Base-by-base conservation (phyloP, 306 rosid genomes). In the Abrus precatorius region DNA sequence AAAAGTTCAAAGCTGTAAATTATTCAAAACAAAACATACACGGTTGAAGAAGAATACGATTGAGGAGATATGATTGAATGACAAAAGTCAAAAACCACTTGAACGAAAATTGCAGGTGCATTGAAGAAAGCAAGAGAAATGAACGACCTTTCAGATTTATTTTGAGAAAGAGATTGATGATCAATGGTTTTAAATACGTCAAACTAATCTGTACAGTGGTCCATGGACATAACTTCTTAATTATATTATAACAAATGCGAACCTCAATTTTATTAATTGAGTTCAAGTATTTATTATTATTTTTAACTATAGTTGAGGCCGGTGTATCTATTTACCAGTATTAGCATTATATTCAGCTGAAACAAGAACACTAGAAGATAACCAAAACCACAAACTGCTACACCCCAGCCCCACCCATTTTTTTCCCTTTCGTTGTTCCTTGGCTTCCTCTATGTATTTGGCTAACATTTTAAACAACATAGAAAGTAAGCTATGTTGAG, bases 341-440 rank as follows among this genome's bases (percentile, higher is more conserved):
- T 57, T 28, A 13, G 36, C 59, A 52, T 76, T 52, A 27, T 66
- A 56, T 54, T 56, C 56, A 44, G 60, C 78, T 11, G 44, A 77
- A 33, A 13, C 63, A 45, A 64, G 50, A 72, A 71, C 29, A 38
- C 41, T 33, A 30, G 28, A 47, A 72, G 14, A 64, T 27, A 12
- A 13, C 6, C 63, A 32, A 29, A 43, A 49, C 72, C 69, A 76
- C 29, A 56, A 29, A 34, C 20, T 10, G 9, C 44, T 14, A 20
- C 9, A n/a, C 1, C 13, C 29, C 40, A 36, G 3, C 40, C 40
- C 1, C 40, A 36, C 13, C 30, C 1, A 7, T 29, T 29, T 38
- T 38, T 55, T 33, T 7, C 3, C 36, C 14, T 36, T 28, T 65
- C 11, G 20, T 20, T 20, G 28, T 12, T 50, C 49, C 11, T 48